Percentiles rank a stretch among this genome's conserved stretches.
Evolutionary conservation across 2,329 filamentous ascomycete genomes (phyloP).

Genomic region (Chlorencoelia australis): DNA sequence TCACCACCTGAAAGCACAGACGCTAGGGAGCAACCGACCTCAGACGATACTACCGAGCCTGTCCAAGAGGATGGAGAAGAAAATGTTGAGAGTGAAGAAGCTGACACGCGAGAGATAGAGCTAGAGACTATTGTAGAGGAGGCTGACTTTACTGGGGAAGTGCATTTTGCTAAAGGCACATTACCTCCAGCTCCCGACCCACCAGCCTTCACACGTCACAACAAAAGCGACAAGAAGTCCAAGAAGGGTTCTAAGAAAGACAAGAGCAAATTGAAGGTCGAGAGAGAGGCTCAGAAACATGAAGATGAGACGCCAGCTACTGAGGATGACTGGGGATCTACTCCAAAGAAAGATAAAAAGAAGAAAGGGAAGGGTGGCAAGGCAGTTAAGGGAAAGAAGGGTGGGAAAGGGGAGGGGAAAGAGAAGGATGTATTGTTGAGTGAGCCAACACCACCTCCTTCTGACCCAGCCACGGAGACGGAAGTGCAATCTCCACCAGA

Average conservation of each 20-base stretch:
- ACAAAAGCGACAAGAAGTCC: conserved; percentile 1
- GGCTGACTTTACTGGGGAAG: not conserved
- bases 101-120: not conserved
- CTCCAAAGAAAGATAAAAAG: no score
- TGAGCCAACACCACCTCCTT: not conserved
- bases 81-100: not conserved
- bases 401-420: not conserved
- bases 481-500: no score
- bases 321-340: no score
- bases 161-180: conserved; percentile 3
- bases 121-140: not conserved
- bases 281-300: not conserved
- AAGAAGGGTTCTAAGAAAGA: conserved; percentile 3
- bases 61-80: not conserved
- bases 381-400: no score
- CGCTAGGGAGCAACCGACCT: not conserved
- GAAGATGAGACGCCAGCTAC: not conserved
- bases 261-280: not conserved
- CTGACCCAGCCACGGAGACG: not conserved
- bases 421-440: not conserved
- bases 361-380: no score
- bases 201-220: not conserved
- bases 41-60: not conserved
- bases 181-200: not conserved
- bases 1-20: not conserved